Evolutionary conservation across 805 yeast species (phyloP).

Genomic region (Candida caryicola): DNA sequence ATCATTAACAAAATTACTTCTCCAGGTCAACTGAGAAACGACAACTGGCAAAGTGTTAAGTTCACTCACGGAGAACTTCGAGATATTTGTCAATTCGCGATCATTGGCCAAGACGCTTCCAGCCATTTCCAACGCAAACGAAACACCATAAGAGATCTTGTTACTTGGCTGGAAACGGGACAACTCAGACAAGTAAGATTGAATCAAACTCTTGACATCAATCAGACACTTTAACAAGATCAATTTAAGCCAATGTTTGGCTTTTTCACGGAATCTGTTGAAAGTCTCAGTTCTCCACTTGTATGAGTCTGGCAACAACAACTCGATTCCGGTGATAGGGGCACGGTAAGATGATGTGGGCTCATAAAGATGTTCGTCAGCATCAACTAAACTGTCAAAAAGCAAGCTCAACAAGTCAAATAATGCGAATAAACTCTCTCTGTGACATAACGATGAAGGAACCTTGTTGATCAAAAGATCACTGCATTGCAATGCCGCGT

Average conservation of each 20-base stretch:
- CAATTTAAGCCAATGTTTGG: slow-evolving; percentile 64
- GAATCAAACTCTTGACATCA: slow-evolving; percentile 77
- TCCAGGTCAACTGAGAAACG: slow-evolving; percentile 75
- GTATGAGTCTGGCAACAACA: slow-evolving; percentile 71
- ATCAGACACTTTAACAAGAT: slow-evolving; percentile 58
- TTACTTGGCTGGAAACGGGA: slow-evolving; percentile 11
- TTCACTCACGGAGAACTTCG: slow-evolving; percentile 32
- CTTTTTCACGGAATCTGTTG: slow-evolving; percentile 52
- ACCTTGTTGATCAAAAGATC: slow-evolving; percentile 60
- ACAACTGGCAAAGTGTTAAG: slow-evolving; percentile 68
- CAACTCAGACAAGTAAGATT: slow-evolving; percentile 60
- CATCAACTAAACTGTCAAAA: slow-evolving; percentile 78
- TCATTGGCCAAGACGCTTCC: slow-evolving; percentile 67
- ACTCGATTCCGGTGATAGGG: slow-evolving; percentile 42
- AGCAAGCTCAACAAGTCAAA: slow-evolving; percentile 77
- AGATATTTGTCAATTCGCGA: slow-evolving; percentile 56
- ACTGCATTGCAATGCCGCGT: slow-evolving; percentile 75
- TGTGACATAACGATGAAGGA: slow-evolving; percentile 80
- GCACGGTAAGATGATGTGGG: slow-evolving; percentile 69
- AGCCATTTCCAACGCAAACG: slow-evolving; percentile 89
- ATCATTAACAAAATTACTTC: slow-evolving; percentile 41
- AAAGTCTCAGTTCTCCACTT: slow-evolving; percentile 73
- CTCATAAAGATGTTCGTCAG: slow-evolving; percentile 78
- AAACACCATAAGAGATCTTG: slow-evolving; percentile 69
- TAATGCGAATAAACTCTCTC: slow-evolving; percentile 67